Evolutionary conservation across 805 yeast species (phyloP), one percentile per base, ranked within the genome.

Genomic region (Torulaspora gathmanii): DNA sequence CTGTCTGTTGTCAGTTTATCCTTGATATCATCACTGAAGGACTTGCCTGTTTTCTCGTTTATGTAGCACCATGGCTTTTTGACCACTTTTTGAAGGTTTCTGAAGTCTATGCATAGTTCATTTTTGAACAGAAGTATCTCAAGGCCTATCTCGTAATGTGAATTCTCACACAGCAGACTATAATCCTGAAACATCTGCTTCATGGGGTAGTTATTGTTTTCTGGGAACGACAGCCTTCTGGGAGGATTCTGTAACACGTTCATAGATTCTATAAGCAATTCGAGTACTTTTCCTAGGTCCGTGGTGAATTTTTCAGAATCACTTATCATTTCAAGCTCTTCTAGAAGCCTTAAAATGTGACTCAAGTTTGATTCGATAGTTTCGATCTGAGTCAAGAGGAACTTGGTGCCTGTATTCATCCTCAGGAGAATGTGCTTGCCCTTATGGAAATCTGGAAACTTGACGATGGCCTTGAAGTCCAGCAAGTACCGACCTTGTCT

Each of bases 41-140:
- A 78, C 41, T 70, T 68, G 0, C 79, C 79, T 2, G 61, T 56
- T 4, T 56, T 42, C 6, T 66, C 64, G 45, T 79, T 75, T 5
- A 81, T 71, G 4, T 71, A 65, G 47, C 75, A 66, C 90, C 90
- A 84, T 1, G 90, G 90, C 46, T 68, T 70, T 48, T 75, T 79
- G 0, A 71, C 71, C 7, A 83, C 72, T 17, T 64, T 64, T 27
- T 65, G 68, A 29, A 83, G 57, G 41, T 73, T 72, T 55, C 78
- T 76, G 45, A 82, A 63, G 43, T 83, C 89, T 5, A 82, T 62
- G 19, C 82, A 71, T 3, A 83, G 58, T 54, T 84, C 89, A 16
- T 82, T 79, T 58, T 79, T 82, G 50, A 74, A 70, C 17, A 83
- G 64, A 43, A 75, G 76, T 22, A 82, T 54, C 54, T 84, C 91